Evolutionary conservation across 2,329 filamentous ascomycete genomes (phyloP).

Genomic region (Westerdykella aurantiaca): DNA sequence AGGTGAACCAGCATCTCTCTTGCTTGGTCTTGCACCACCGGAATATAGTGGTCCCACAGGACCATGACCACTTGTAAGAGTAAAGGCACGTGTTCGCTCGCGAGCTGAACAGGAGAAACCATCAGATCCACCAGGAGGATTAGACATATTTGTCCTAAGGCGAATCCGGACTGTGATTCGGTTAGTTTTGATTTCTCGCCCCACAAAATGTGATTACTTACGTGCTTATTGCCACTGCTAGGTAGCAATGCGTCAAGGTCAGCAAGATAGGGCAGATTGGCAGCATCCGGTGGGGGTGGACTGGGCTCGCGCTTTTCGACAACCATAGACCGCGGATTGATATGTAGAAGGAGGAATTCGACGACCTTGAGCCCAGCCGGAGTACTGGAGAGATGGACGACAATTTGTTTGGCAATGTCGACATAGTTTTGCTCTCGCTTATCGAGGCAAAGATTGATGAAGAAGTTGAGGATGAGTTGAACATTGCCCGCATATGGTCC

Average conservation of each 20-base stretch:
- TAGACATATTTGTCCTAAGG: slow-evolving; percentile 83
- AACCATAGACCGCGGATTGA: slow-evolving; percentile 95
- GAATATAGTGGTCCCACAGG: slow-evolving; percentile 95
- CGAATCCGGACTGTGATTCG: slow-evolving; percentile 62
- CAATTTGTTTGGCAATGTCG: slow-evolving; percentile 95
- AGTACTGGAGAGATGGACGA: slow-evolving; percentile 88
- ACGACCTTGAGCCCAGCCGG: slow-evolving; percentile 83
- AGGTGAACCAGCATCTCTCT: slow-evolving; percentile 97
- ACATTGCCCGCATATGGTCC: slow-evolving; percentile 92
- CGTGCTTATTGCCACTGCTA: slow-evolving; percentile 72
- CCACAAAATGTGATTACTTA: background rate
- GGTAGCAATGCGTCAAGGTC: slow-evolving; percentile 75
- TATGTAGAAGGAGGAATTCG: slow-evolving; percentile 85
- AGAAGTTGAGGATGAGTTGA: slow-evolving; percentile 88
- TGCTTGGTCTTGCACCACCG: slow-evolving; percentile 91
- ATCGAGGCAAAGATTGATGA: slow-evolving; percentile 89
- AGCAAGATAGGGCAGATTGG: slow-evolving; percentile 78
- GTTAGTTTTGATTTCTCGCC: slow-evolving; percentile 34
- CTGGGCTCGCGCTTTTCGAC: slow-evolving; percentile 62
- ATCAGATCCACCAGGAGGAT: slow-evolving; percentile 94
- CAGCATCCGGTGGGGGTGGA: slow-evolving; percentile 62
- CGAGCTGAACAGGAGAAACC: slow-evolving; percentile 80
- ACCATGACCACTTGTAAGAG: slow-evolving; percentile 88
- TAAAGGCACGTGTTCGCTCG: slow-evolving; percentile 73
- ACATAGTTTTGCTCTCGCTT: slow-evolving; percentile 96